Conservation (phyloP, 2,329 filamentous ascomycete genomes). For the Chaetomium strumarium region DNA sequence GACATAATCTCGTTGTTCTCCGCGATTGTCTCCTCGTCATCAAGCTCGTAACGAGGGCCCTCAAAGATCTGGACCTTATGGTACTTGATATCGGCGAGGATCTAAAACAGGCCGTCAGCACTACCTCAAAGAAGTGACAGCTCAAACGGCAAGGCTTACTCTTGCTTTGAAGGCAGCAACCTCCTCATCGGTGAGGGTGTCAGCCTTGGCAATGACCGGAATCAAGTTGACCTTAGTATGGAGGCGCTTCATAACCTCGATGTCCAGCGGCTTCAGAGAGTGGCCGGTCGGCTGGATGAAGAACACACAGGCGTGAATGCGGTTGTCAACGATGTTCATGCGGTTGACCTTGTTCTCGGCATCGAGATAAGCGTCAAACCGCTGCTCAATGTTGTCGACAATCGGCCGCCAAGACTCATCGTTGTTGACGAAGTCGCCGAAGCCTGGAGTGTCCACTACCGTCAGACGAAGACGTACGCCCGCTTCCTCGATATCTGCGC, state of each 20-base stretch:
- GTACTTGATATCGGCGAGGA: slow-evolving; percentile 92
- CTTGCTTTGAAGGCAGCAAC: slow-evolving; percentile 90
- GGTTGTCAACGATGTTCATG: slow-evolving; percentile 99
- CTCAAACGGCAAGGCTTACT: slow-evolving; percentile 51
- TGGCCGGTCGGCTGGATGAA: slow-evolving; percentile 99
- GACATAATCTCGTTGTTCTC: slow-evolving; percentile 99
- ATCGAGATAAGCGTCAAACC: slow-evolving; percentile 96
- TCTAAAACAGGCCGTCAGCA: slow-evolving; percentile 48
- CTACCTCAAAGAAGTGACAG: not conserved
- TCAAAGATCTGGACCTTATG: slow-evolving; percentile 99
- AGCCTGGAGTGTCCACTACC: slow-evolving; percentile 95
- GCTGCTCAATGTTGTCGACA: slow-evolving; percentile 98
- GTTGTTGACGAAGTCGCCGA: slow-evolving; percentile 99
- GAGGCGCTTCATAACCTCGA: slow-evolving; percentile 98
- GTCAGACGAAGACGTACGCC: slow-evolving; percentile 93
- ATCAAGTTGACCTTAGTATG: slow-evolving; percentile 99
- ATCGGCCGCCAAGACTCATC: slow-evolving; percentile 99
- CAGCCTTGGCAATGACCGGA: slow-evolving; percentile 96
- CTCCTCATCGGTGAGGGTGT: slow-evolving; percentile 96
- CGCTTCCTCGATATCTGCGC: slow-evolving; percentile 96
- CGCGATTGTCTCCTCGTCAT: slow-evolving; percentile 98
- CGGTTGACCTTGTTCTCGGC: slow-evolving; percentile 99
- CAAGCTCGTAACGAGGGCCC: slow-evolving; percentile 94
- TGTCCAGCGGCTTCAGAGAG: slow-evolving; percentile 95
- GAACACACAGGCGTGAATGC: slow-evolving; percentile 97